Percentiles rank a stretch among this genome's conserved stretches.
These are phyloP conservation scores for Kluyveromyces siamensis DNA, from an alignment of 805 yeast species.

Conservation along the genomic window DNA sequence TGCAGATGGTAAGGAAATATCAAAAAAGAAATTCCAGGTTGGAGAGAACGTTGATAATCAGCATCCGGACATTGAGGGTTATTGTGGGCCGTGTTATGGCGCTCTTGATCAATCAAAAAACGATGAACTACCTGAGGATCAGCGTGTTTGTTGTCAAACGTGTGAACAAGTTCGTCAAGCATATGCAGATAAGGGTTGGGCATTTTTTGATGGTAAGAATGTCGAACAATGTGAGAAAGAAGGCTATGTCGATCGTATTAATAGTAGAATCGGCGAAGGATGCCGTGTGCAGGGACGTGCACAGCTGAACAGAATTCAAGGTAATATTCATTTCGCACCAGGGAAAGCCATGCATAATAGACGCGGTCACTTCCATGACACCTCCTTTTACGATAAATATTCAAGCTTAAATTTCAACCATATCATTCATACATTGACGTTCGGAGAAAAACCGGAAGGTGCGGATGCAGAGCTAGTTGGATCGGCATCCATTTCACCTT, in stretches of 20 bases:
- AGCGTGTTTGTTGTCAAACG: slow-evolving; percentile 67
- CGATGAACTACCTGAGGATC: slow-evolving; percentile 28
- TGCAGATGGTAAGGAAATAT: slow-evolving; percentile 40
- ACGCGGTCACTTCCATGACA: slow-evolving; percentile 74
- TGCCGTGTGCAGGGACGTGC: slow-evolving; percentile 80
- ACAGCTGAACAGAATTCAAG: slow-evolving; percentile 74
- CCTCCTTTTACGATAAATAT: slow-evolving; percentile 56
- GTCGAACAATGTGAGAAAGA: slow-evolving; percentile 87
- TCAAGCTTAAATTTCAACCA: slow-evolving; percentile 70
- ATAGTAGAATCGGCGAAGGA: slow-evolving; percentile 64
- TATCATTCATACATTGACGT: slow-evolving; percentile 67
- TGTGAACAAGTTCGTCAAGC: slow-evolving; percentile 78
- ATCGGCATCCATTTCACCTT: slow-evolving; percentile 43
- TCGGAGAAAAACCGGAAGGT: slow-evolving; percentile 40
- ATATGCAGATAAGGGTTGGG: slow-evolving; percentile 74
- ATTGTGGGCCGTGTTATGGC: slow-evolving; percentile 92
- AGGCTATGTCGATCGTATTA: slow-evolving; percentile 64
- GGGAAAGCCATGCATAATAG: slow-evolving; percentile 59
- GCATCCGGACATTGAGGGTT: slow-evolving; percentile 30
- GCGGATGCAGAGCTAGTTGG: slow-evolving; percentile 37
- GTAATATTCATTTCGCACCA: slow-evolving; percentile 93
- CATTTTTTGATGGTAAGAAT: slow-evolving; percentile 78
- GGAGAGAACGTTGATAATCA: slow-evolving; percentile 30
- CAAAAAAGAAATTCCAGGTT: slow-evolving; percentile 32
- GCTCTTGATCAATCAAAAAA: slow-evolving; percentile 52